These are phyloP conservation scores for Hippophae gyantsensis DNA, from an alignment of 306 rosid species.

Conservation along the genomic window DNA sequence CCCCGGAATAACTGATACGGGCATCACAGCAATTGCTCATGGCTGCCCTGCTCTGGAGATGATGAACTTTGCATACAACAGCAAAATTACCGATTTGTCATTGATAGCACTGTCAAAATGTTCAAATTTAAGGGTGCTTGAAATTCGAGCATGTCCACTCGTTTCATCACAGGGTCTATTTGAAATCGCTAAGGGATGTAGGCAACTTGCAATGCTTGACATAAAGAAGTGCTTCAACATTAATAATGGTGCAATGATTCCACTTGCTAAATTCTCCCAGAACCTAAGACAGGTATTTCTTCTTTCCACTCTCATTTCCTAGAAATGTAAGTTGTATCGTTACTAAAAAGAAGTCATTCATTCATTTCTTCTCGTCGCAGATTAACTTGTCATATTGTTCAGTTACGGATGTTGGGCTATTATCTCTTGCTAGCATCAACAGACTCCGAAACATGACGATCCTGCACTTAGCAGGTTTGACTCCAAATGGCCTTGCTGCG, in stretches of 20 bases:
- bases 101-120: slow-evolving; percentile 48
- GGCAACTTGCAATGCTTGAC: slow-evolving; percentile 44
- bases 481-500: slow-evolving; percentile 51
- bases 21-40: slow-evolving; percentile 41
- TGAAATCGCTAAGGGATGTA: slow-evolving; percentile 40
- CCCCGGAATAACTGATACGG: slow-evolving; percentile 43
- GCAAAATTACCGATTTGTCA: slow-evolving; percentile 44
- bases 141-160: slow-evolving; percentile 45
- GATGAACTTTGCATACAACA: slow-evolving; percentile 52
- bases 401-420: slow-evolving; percentile 54
- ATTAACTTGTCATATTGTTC: slow-evolving; percentile 57
- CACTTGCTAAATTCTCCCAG: slow-evolving; percentile 40
- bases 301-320: slow-evolving; percentile 1
- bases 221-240: slow-evolving; percentile 48
- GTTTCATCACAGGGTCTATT: slow-evolving; percentile 49
- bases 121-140: slow-evolving; percentile 37
- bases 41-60: slow-evolving; percentile 54
- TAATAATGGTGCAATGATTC: slow-evolving; percentile 47
- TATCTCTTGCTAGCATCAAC: slow-evolving; percentile 47
- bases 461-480: slow-evolving; percentile 47
- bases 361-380: slow-evolving; percentile 33
- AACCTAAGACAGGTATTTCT: slow-evolving; percentile 41
- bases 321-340: not conserved
- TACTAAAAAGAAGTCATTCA: slow-evolving; percentile 1
- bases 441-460: slow-evolving; percentile 45